These are phyloP conservation scores for Beauveria scarabaeidicola DNA, from an alignment of 2,329 filamentous ascomycete genomes.

Conservation along the genomic window DNA sequence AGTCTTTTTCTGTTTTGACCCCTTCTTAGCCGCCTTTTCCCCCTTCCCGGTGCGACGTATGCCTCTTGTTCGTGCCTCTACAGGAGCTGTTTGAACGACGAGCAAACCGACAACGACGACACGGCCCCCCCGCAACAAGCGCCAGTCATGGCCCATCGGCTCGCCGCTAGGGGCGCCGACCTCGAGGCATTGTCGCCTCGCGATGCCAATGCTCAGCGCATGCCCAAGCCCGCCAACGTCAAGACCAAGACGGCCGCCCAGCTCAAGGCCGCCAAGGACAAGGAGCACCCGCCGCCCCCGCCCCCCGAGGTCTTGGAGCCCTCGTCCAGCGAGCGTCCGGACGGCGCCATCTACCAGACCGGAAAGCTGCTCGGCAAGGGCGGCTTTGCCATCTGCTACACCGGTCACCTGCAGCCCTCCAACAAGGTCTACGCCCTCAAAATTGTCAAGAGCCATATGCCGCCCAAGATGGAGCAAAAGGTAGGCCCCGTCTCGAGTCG, in stretches of 20 bases:
- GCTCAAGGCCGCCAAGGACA: constrained; percentile 51
- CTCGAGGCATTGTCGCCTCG: constrained; percentile 57
- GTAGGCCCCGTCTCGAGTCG: constrained; percentile 31
- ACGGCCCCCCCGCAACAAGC: not conserved
- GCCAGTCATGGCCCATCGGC: constrained; percentile 37
- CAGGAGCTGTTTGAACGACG: not conserved
- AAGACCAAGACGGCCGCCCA: constrained; percentile 45
- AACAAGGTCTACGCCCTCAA: constrained; percentile 67
- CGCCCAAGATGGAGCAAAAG: constrained; percentile 76
- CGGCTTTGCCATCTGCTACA: constrained; percentile 75
- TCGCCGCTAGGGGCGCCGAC: constrained; percentile 43
- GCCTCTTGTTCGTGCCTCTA: not conserved
- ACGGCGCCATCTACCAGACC: constrained; percentile 65
- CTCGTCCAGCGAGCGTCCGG: constrained; percentile 57
- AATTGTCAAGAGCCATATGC: constrained; percentile 78
- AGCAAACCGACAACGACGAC: constrained; percentile 1
- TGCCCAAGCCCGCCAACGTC: constrained; percentile 38
- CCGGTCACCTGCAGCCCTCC: constrained; percentile 57
- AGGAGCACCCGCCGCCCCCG: constrained; percentile 59
- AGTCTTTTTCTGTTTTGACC: not conserved
- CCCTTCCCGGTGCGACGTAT: not conserved
- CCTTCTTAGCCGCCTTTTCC: not conserved
- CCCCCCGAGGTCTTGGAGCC: constrained; percentile 52
- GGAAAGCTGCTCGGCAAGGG: constrained; percentile 70
- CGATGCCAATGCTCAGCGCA: constrained; percentile 53